Evolutionary conservation across 2,329 filamentous ascomycete species (phyloP).

Genomic region (Ceratocystis diversiconidia): DNA sequence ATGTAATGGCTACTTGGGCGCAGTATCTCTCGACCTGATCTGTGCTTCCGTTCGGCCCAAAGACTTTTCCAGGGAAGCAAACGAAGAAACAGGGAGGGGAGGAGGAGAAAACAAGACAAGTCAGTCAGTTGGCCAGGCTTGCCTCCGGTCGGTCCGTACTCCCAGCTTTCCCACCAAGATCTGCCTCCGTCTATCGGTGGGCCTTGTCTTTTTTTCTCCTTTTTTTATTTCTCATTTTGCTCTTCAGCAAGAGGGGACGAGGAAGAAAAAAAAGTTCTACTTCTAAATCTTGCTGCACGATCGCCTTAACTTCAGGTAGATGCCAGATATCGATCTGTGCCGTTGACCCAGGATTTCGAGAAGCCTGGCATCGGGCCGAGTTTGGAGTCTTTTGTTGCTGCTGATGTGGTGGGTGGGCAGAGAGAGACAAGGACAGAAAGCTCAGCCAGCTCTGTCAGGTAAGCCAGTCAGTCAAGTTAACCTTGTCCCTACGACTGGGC

Average conservation of each 20-base stretch:
- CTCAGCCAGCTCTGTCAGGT: background rate
- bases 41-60: background rate
- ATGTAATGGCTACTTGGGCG: background rate
- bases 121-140: background rate
- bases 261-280: background rate
- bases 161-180: background rate
- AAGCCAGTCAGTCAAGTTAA: background rate
- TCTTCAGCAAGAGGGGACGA: background rate
- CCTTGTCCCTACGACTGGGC: too few relatives aligned
- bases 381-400: background rate
- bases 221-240: background rate
- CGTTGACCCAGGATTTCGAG: background rate
- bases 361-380: conserved; percentile 1
- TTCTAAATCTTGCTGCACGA: background rate
- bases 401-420: background rate
- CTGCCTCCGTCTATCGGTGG: background rate
- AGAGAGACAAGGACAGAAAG: background rate
- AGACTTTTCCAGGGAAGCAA: background rate
- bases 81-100: background rate
- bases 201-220: background rate
- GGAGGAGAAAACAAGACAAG: background rate
- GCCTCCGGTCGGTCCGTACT: background rate
- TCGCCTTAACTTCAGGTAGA: background rate
- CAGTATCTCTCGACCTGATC: background rate
- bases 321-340: background rate